phyloP scores from a whole-genome alignment of 352 stramenopile genomes.

The Halophytophthora polymorphica region DNA sequence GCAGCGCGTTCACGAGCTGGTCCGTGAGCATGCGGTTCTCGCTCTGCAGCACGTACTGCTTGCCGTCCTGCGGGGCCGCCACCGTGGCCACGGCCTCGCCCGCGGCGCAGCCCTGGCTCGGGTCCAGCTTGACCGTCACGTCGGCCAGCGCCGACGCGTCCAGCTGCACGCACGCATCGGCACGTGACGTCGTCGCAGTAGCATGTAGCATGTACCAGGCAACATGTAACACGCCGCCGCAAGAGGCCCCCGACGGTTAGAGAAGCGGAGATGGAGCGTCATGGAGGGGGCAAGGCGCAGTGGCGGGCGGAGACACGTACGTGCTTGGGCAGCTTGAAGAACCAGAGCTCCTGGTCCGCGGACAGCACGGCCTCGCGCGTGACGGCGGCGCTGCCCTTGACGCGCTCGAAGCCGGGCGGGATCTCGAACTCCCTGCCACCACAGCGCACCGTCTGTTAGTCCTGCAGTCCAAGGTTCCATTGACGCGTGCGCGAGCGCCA shows the following conservation, averaged over 20 bases:
- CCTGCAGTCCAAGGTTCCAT: no score
- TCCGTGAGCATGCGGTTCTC: conserved; percentile 62
- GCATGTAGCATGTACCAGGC: no score
- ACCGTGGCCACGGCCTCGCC: conserved; percentile 47
- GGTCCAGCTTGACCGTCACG: conserved; percentile 59
- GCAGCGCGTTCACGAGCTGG: conserved; percentile 79
- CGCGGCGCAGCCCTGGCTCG: conserved; percentile 18
- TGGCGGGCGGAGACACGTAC: conserved; percentile 50
- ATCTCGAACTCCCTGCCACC: conserved; percentile 75
- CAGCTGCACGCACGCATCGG: no score
- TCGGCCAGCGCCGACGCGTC: conserved; percentile 69
- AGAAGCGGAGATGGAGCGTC: no score
- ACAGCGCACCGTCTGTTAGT: conserved; percentile 10
- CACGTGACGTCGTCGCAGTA: no score
- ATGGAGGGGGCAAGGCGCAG: no score
- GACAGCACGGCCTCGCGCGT: conserved; percentile 60
- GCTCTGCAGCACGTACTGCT: conserved; percentile 53
- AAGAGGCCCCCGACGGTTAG: no score
- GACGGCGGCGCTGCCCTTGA: conserved; percentile 54
- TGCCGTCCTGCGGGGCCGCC: conserved; percentile 28
- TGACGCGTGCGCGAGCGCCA: no score
- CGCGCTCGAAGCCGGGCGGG: conserved; percentile 59
- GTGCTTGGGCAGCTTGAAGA: conserved; percentile 82
- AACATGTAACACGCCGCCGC: no score
- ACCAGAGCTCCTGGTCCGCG: conserved; percentile 83